Evolutionary conservation across 805 yeast species (phyloP).

Genomic region (Kluyveromyces wickerhamii): DNA sequence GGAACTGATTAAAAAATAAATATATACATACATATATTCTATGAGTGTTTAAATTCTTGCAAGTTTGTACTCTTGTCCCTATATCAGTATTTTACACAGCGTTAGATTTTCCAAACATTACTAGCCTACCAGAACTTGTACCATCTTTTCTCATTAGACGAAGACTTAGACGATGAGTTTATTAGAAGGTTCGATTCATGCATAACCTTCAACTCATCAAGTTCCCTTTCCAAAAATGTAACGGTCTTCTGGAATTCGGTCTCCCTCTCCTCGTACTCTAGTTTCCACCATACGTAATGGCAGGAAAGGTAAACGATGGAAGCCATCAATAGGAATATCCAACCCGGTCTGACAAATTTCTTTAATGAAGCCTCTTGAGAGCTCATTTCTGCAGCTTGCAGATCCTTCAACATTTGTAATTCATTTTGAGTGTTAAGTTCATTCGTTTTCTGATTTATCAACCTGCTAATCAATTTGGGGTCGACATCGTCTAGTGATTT

Average conservation of each 20-base stretch:
- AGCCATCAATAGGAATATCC: slow-evolving; percentile 27
- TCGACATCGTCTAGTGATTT: slow-evolving; percentile 27
- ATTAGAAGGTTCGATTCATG: background rate
- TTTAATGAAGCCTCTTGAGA: slow-evolving; percentile 15
- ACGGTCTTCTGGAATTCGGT: slow-evolving; percentile 14
- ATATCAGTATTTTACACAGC: too few species aligned
- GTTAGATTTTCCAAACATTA: too few species aligned
- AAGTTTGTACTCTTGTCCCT: too few species aligned
- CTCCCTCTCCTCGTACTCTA: slow-evolving; percentile 24
- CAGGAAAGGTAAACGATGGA: slow-evolving; percentile 23
- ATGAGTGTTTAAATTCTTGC: too few species aligned
- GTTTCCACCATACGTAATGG: slow-evolving; percentile 26
- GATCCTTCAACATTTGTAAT: slow-evolving; percentile 19
- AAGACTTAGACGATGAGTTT: background rate
- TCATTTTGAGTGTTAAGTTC: slow-evolving; percentile 25
- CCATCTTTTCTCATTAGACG: background rate
- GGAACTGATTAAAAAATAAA: background rate
- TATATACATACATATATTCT: background rate
- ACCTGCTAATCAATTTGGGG: slow-evolving; percentile 24
- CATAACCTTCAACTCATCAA: slow-evolving; percentile 8
- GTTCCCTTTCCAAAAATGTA: slow-evolving; percentile 14
- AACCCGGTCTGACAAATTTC: slow-evolving; percentile 23
- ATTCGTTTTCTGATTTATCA: slow-evolving; percentile 26
- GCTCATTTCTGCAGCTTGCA: slow-evolving; percentile 16
- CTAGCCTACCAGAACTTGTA: slow-evolving; percentile 3